Percentiles rank a stretch among this genome's conserved stretches.
These are phyloP conservation scores for Diplodia scrobiculata DNA, from an alignment of 2,329 filamentous ascomycete species.

Conservation along the genomic window DNA sequence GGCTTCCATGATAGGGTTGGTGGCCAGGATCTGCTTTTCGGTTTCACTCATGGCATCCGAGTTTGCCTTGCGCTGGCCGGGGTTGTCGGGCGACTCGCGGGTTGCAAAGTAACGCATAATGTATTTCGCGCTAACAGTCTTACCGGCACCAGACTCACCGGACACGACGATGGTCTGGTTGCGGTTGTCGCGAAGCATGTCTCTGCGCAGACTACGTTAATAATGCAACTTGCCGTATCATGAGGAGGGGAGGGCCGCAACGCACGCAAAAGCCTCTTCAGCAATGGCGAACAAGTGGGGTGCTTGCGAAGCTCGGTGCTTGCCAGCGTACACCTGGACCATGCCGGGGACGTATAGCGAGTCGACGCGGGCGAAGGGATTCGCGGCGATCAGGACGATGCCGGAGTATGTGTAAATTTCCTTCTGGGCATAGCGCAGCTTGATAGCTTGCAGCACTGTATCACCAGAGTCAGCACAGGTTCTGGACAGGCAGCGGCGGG, in stretches of 20 bases:
- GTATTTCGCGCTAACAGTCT: slow-evolving; percentile 99
- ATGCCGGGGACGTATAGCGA: slow-evolving; percentile 98
- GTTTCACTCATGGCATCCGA: slow-evolving; percentile 89
- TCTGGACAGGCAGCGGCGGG: slow-evolving; percentile 5
- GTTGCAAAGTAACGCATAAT: slow-evolving; percentile 99
- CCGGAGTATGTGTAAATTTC: slow-evolving; percentile 99
- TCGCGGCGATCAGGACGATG: slow-evolving; percentile 97
- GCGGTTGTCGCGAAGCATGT: slow-evolving; percentile 93
- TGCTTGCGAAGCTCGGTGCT: slow-evolving; percentile 92
- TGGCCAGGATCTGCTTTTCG: slow-evolving; percentile 96
- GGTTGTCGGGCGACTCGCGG: slow-evolving; percentile 87
- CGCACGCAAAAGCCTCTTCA: slow-evolving; percentile 95
- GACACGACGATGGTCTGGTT: slow-evolving; percentile 99
- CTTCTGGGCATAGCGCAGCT: slow-evolving; percentile 94
- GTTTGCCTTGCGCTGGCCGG: slow-evolving; percentile 75
- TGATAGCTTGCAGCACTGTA: slow-evolving; percentile 92
- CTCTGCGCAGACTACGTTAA: slow-evolving; percentile 55
- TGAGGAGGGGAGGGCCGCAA: slow-evolving; percentile 29
- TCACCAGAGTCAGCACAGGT: slow-evolving; percentile 36
- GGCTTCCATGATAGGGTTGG: slow-evolving; percentile 99
- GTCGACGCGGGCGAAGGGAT: slow-evolving; percentile 95
- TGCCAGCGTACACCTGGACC: slow-evolving; percentile 99
- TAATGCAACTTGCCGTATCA: background rate
- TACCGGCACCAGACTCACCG: slow-evolving; percentile 96
- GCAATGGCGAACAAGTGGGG: slow-evolving; percentile 98